Evolutionary conservation across 2,329 filamentous ascomycete species (phyloP).

Genomic region (Pseudocercospora crystallina): DNA sequence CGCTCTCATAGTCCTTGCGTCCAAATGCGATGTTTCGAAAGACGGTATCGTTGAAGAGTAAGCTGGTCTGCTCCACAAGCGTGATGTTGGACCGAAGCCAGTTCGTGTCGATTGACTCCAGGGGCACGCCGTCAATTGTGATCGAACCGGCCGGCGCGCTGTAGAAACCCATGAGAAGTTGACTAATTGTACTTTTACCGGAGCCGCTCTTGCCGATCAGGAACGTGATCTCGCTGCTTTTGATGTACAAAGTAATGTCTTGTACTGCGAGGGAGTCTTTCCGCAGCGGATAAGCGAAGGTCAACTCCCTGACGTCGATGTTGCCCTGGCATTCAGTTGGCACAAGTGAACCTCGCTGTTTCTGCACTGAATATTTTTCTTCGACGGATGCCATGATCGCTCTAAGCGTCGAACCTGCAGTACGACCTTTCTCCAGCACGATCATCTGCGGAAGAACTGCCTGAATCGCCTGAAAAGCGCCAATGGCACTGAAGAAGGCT

Average conservation of each 20-base stretch:
- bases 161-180: constrained; percentile 78
- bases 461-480: constrained; percentile 73
- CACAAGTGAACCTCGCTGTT: constrained; percentile 22
- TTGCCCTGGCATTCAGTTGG: constrained; percentile 58
- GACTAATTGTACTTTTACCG: constrained; percentile 85
- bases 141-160: constrained; percentile 65
- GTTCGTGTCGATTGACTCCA: constrained; percentile 61
- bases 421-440: constrained; percentile 74
- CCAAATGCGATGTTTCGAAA: constrained; percentile 77
- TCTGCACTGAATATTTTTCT: constrained; percentile 15
- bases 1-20: constrained; percentile 48
- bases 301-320: constrained; percentile 66
- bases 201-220: constrained; percentile 85
- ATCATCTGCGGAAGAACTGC: constrained; percentile 74
- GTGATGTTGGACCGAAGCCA: constrained; percentile 80
- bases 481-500: constrained; percentile 79
- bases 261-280: constrained; percentile 60
- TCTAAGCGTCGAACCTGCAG: constrained; percentile 66
- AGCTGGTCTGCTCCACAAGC: constrained; percentile 77
- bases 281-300: constrained; percentile 69
- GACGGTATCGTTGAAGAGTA: constrained; percentile 79
- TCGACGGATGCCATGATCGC: constrained; percentile 42
- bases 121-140: constrained; percentile 62
- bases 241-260: constrained; percentile 66
- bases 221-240: constrained; percentile 71